Evolutionary conservation across 148 eudicot genomes (phyloP).

Genomic region (Nepenthes gracilis): DNA sequence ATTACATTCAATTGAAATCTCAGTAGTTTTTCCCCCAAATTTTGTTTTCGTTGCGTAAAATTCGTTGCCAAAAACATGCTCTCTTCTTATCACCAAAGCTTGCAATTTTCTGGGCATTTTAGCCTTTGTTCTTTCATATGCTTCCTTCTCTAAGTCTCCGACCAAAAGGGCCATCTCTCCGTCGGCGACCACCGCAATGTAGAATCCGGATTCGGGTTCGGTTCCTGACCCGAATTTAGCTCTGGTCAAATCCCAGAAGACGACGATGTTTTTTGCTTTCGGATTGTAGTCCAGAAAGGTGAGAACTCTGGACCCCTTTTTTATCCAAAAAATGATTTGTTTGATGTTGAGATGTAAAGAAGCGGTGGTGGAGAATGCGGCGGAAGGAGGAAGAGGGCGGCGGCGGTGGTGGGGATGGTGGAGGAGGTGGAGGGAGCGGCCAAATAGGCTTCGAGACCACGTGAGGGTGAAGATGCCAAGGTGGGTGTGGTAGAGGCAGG

Average conservation of each 20-base stretch:
- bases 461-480: no score
- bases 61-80: conserved; percentile 48
- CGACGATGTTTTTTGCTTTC: neutral
- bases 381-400: neutral
- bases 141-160: conserved; percentile 34
- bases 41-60: conserved; percentile 31
- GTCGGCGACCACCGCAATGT: conserved; percentile 31
- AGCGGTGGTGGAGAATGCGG: conserved; percentile 1
- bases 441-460: no score
- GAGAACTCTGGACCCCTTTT: conserved; percentile 33
- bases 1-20: conserved; percentile 42
- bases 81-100: conserved; percentile 27
- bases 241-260: conserved; percentile 44
- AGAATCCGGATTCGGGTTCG: conserved; percentile 56
- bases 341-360: no score
- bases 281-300: neutral
- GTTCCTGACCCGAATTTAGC: conserved; percentile 58
- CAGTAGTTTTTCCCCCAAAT: conserved; percentile 28
- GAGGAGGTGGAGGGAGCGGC: no score
- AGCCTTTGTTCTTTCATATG: conserved; percentile 3
- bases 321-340: conserved; percentile 19
- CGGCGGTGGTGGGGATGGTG: no score
- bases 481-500: no score
- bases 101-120: no score
- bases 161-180: conserved; percentile 29